Percentiles rank a stretch among this genome's conserved stretches.
Evolutionary conservation across 495 filamentous ascomycete genomes (phyloP).

Genomic region (Talaromyces wortmannii): DNA sequence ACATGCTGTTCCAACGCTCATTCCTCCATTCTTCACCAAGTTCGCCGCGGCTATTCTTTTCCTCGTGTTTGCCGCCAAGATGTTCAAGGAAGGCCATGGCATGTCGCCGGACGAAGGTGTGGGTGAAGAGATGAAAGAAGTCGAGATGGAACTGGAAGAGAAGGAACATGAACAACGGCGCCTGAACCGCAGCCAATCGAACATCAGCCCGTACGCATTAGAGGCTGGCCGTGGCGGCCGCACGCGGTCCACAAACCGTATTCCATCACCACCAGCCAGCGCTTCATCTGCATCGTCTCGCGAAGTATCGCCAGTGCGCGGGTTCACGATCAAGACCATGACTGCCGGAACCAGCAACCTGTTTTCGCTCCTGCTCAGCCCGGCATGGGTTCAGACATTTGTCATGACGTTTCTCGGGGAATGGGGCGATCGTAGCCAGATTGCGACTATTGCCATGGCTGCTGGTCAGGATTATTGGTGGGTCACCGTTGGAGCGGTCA

Average conservation of each 20-base stretch:
- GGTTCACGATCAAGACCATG: conserved; percentile 29
- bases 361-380: conserved; percentile 77
- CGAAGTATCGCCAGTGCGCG: conserved; percentile 45
- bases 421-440: conserved; percentile 97
- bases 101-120: conserved; percentile 88
- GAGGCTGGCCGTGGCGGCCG: conserved; percentile 41
- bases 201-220: conserved; percentile 42
- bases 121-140: conserved; percentile 92
- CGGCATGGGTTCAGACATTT: conserved; percentile 98
- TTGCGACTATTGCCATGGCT: conserved; percentile 98
- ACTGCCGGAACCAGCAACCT: conserved; percentile 74
- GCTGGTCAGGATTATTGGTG: conserved; percentile 99
- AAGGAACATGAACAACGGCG: conserved; percentile 66
- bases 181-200: conserved; percentile 46
- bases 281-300: conserved; percentile 51
- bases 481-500: conserved; percentile 86
- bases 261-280: conserved; percentile 47
- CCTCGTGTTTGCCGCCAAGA: conserved; percentile 77
- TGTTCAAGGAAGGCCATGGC: conserved; percentile 79
- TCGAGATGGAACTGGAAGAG: conserved; percentile 90
- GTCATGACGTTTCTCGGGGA: conserved; percentile 98
- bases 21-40: conserved; percentile 82
- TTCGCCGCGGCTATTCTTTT: conserved; percentile 81
- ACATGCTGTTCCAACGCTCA: conserved; percentile 84
- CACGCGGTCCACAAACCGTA: conserved; percentile 38